Percentiles rank a stretch among this genome's conserved stretches.
Conservation (phyloP, 2,329 filamentous ascomycete genomes). For the Fulvia fulva region DNA sequence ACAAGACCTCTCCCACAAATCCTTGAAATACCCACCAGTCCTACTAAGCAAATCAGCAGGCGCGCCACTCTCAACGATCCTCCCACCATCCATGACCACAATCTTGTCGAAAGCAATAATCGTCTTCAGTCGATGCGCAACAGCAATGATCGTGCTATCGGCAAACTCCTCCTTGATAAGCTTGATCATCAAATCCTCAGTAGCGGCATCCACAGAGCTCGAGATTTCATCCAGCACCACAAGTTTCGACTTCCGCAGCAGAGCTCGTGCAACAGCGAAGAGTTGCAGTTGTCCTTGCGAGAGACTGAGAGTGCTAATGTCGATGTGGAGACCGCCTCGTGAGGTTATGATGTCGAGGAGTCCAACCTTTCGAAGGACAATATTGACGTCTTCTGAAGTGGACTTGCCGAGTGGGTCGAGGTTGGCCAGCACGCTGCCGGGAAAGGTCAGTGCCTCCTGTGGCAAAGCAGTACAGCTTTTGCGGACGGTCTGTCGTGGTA, state of each 20-base stretch:
- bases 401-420: conserved; percentile 41
- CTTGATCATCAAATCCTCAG: conserved; percentile 55
- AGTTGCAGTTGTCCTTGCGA: conserved; percentile 51
- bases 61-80: conserved; percentile 41
- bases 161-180: conserved; percentile 46
- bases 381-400: conserved; percentile 39
- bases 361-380: conserved; percentile 46
- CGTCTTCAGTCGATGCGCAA: conserved; percentile 55
- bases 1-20: conserved; percentile 2
- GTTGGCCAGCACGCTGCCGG: conserved; percentile 47
- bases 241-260: conserved; percentile 41
- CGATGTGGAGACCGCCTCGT: conserved; percentile 38
- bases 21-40: conserved; percentile 5
- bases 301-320: conserved; percentile 32
- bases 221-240: conserved; percentile 37
- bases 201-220: conserved; percentile 53
- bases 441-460: conserved; percentile 51
- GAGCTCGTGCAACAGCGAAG: conserved; percentile 47
- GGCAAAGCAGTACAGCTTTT: conserved; percentile 44
- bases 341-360: conserved; percentile 29
- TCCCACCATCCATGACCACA: conserved; percentile 49
- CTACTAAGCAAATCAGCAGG: conserved; percentile 22
- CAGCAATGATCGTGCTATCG: conserved; percentile 56
- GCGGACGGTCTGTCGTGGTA: conserved; percentile 47
- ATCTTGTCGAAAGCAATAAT: conserved; percentile 53